phyloP scores from a whole-genome alignment of 1,284 basidiomycete species.

The Uromyces viciae-fabae region DNA sequence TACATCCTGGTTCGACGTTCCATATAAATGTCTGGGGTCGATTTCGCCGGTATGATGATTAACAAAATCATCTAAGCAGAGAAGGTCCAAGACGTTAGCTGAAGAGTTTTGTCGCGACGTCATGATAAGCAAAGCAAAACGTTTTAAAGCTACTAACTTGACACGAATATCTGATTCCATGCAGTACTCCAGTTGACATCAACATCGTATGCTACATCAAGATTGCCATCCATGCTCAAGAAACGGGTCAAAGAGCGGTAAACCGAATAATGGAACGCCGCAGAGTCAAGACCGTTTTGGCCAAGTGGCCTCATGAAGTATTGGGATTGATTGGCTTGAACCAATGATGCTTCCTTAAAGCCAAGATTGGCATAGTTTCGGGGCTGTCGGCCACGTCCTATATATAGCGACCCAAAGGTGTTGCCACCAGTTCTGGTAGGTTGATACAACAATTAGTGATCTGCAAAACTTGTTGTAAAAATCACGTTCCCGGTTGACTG shows the following conservation, averaged over 20 bases:
- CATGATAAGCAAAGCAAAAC: too few species aligned
- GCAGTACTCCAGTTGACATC: constrained; percentile 73
- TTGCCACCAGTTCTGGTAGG: constrained; percentile 70
- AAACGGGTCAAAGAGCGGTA: constrained; percentile 78
- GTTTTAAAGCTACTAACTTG: constrained; percentile 54
- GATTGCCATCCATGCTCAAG: constrained; percentile 86
- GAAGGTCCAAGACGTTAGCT: not conserved
- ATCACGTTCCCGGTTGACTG: not conserved
- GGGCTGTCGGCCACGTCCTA: constrained; percentile 78
- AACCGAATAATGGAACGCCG: constrained; percentile 85
- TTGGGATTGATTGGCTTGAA: constrained; percentile 63
- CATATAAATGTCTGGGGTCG: constrained; percentile 78
- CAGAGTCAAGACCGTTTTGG: constrained; percentile 67
- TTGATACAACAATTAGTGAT: not conserved
- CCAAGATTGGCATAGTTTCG: constrained; percentile 62
- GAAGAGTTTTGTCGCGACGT: too few species aligned
- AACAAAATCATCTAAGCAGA: constrained; percentile 65
- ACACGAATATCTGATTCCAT: constrained; percentile 83
- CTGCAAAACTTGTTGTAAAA: not conserved
- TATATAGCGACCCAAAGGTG: constrained; percentile 77
- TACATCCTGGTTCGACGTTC: constrained; percentile 84
- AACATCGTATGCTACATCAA: constrained; percentile 78
- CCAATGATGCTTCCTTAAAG: constrained; percentile 63
- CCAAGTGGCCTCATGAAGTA: constrained; percentile 72
- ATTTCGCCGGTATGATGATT: constrained; percentile 66